phyloP scores from a whole-genome alignment of 192 early-diverging fungal species.

The Coemansia sp. region DNA sequence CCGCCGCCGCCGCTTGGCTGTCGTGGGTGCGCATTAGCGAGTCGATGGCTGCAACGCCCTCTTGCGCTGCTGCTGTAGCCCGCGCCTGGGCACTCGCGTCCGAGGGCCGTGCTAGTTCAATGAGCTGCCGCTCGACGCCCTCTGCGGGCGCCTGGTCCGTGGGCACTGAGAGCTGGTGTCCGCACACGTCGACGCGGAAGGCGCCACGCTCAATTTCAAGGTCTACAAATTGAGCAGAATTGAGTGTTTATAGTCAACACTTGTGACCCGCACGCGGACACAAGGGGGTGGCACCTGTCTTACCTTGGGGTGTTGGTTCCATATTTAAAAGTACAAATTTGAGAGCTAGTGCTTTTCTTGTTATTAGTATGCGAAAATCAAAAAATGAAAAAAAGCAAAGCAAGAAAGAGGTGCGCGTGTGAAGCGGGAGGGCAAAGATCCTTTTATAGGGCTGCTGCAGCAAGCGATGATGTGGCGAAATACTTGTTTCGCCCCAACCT shows the following conservation, averaged over 20 bases:
- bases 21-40: neutral
- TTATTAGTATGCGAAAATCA: neutral
- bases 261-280: too few relatives aligned
- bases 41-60: slow-evolving; percentile 16
- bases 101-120: slow-evolving; percentile 17
- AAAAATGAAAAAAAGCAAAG: neutral
- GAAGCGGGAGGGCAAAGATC: neutral
- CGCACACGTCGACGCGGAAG: slow-evolving; percentile 50
- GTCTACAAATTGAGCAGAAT: neutral
- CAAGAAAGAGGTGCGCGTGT: neutral
- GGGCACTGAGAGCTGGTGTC: slow-evolving; percentile 42
- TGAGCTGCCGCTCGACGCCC: slow-evolving; percentile 18
- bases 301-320: neutral
- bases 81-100: slow-evolving; percentile 3
- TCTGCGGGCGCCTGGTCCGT: slow-evolving; percentile 17
- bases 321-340: neutral
- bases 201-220: slow-evolving; percentile 21
- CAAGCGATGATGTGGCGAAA: neutral
- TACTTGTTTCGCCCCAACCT: neutral
- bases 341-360: neutral
- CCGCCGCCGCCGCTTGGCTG: neutral
- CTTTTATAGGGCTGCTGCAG: neutral
- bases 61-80: slow-evolving; percentile 13
- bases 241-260: neutral
- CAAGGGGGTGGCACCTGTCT: neutral